These are phyloP conservation scores for Fusarium sp. DNA, from an alignment of 2,329 filamentous ascomycete species.

Conservation along the genomic window DNA sequence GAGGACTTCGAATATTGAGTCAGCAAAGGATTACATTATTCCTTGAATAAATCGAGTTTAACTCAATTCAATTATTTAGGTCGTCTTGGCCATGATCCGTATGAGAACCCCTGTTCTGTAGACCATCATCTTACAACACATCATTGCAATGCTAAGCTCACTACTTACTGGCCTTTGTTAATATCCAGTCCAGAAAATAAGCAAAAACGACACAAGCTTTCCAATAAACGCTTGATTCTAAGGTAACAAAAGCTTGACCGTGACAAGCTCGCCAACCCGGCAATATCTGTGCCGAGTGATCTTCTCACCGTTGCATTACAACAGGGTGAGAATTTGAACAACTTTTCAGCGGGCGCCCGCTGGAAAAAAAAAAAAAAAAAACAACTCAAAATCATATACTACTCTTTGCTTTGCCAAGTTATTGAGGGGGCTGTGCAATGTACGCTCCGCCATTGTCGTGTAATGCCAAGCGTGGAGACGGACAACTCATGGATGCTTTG, in stretches of 20 bases:
- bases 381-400: background rate
- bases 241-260: constrained; percentile 28
- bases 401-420: constrained; percentile 15
- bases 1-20: background rate
- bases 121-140: background rate
- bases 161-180: background rate
- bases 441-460: constrained; percentile 21
- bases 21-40: background rate
- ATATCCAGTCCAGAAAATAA: background rate
- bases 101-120: background rate
- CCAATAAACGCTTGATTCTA: constrained; percentile 9
- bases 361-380: background rate
- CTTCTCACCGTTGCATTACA: constrained; percentile 16
- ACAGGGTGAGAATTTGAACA: constrained; percentile 16
- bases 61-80: background rate
- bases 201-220: constrained; percentile 23
- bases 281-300: constrained; percentile 1
- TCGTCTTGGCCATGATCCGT: background rate
- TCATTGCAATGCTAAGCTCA: background rate
- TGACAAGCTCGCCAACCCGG: constrained; percentile 23
- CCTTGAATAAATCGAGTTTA: background rate
- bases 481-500: constrained; percentile 28
- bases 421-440: constrained; percentile 31
- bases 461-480: constrained; percentile 39
- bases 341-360: background rate